A percentile compares a stretch with the other conserved stretches of the same genome.
Evolutionary conservation across 148 eudicot genomes (phyloP).

Genomic region (Talinum fruticosum): DNA sequence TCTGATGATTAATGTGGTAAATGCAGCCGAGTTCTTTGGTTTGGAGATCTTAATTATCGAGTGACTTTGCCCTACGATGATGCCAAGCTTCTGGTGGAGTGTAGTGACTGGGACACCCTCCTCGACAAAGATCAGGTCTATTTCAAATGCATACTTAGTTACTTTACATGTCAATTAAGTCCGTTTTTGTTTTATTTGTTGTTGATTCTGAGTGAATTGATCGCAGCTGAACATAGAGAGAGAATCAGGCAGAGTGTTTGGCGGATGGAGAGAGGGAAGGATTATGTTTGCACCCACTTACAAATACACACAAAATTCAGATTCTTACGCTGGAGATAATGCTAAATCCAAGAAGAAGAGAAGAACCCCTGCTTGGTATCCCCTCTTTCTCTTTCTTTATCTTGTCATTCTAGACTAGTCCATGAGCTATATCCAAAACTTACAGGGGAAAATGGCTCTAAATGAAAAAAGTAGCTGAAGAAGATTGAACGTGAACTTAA

Average conservation of each 20-base stretch:
- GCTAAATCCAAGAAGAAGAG: slow-evolving; percentile 74
- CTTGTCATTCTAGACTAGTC: too few relatives aligned
- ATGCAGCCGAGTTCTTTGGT: slow-evolving; percentile 76
- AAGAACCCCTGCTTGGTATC: slow-evolving; percentile 78
- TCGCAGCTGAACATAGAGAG: slow-evolving; percentile 54
- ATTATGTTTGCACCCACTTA: slow-evolving; percentile 78
- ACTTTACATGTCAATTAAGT: not conserved
- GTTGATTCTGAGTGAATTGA: not conserved
- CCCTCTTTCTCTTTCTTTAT: not conserved
- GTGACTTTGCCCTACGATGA: slow-evolving; percentile 77
- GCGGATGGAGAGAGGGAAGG: slow-evolving; percentile 68
- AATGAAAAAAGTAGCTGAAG: not conserved
- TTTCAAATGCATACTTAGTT: not conserved
- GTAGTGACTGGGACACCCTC: slow-evolving; percentile 64
- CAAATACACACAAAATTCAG: slow-evolving; percentile 80
- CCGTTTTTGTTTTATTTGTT: not conserved
- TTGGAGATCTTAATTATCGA: slow-evolving; percentile 88
- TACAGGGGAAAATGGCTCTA: too few relatives aligned
- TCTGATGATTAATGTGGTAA: not conserved
- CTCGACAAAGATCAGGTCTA: slow-evolving; percentile 81
- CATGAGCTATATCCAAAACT: too few relatives aligned
- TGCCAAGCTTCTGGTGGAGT: slow-evolving; percentile 56
- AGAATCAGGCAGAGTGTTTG: slow-evolving; percentile 64
- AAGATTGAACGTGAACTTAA: not conserved
- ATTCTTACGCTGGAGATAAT: slow-evolving; percentile 70